Percentiles rank a stretch among this genome's conserved stretches.
These are phyloP conservation scores for Trametes cubensis DNA, from an alignment of 768 basidiomycete genomes.

Conservation along the genomic window DNA sequence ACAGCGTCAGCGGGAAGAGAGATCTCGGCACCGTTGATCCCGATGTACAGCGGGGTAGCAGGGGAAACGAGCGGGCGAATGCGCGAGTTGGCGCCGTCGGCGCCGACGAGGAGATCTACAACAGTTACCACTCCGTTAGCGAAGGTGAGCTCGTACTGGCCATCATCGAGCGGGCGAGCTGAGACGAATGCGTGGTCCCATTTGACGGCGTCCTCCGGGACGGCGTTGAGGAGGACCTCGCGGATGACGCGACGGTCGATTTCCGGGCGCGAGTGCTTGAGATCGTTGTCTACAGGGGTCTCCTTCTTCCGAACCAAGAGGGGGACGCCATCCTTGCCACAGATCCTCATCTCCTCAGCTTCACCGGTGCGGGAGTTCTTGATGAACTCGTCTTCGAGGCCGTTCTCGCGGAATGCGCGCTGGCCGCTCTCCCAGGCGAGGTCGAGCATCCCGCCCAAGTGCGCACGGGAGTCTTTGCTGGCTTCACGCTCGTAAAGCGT, in stretches of 20 bases:
- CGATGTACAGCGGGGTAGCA: slow-evolving; percentile 38
- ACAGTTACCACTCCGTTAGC: neutral
- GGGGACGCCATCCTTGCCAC: slow-evolving; percentile 6
- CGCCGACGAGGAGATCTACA: slow-evolving; percentile 37
- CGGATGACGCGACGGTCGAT: slow-evolving; percentile 17
- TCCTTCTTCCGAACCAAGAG: neutral
- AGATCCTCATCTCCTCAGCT: slow-evolving; percentile 12
- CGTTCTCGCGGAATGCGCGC: slow-evolving; percentile 10
- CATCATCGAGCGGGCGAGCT: slow-evolving; percentile 31
- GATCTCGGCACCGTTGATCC: slow-evolving; percentile 27
- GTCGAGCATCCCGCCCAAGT: slow-evolving; percentile 11
- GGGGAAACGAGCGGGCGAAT: slow-evolving; percentile 39
- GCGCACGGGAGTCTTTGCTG: neutral
- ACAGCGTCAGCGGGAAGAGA: slow-evolving; percentile 30
- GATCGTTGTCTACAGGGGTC: neutral
- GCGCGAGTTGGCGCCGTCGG: slow-evolving; percentile 47
- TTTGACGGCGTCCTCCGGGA: slow-evolving; percentile 39
- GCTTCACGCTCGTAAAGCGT: slow-evolving; percentile 10
- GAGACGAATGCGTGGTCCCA: slow-evolving; percentile 44
- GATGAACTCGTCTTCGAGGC: slow-evolving; percentile 5
- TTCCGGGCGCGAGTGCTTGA: slow-evolving; percentile 12
- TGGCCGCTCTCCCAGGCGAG: slow-evolving; percentile 8
- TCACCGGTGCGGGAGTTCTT: slow-evolving; percentile 4
- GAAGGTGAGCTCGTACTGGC: slow-evolving; percentile 28
- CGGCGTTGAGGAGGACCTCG: slow-evolving; percentile 14